These are phyloP conservation scores for Spergularia bocconei DNA, from an alignment of 148 eudicot genomes.

Conservation along the genomic window DNA sequence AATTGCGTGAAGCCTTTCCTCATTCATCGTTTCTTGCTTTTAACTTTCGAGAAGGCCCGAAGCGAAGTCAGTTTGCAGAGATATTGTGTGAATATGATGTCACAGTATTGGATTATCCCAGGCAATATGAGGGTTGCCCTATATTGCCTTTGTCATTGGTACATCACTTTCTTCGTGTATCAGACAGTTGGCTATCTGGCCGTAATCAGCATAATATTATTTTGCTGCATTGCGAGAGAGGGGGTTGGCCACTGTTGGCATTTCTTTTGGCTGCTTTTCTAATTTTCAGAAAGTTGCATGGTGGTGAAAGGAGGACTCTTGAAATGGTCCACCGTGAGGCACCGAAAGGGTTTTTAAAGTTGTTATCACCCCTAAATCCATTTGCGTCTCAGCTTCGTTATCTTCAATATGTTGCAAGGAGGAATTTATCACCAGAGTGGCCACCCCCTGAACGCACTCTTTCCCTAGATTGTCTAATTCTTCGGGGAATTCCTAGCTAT, in stretches of 20 bases:
- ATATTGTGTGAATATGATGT: conserved; percentile 88
- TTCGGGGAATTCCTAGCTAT: conserved; percentile 79
- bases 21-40: conserved; percentile 95
- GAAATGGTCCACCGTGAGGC: conserved; percentile 95
- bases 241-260: conserved; percentile 95
- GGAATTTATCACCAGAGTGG: conserved; percentile 92
- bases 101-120: conserved; percentile 88
- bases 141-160: conserved; percentile 81
- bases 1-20: conserved; percentile 78
- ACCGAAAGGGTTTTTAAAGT: conserved; percentile 81
- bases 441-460: conserved; percentile 89
- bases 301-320: conserved; percentile 82
- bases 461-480: conserved; percentile 92
- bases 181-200: conserved; percentile 86
- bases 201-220: conserved; percentile 79
- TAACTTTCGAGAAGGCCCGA: conserved; percentile 98
- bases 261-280: conserved; percentile 83
- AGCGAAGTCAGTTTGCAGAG: conserved; percentile 82
- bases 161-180: conserved; percentile 89
- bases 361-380: conserved; percentile 87
- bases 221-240: conserved; percentile 97
- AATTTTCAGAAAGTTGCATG: conserved; percentile 76
- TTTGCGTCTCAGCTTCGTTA: conserved; percentile 96
- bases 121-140: conserved; percentile 99
- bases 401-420: conserved; percentile 87